phyloP scores from a whole-genome alignment of 805 yeast genomes.

The Saccharomycopsis oosterbeekiorum region DNA sequence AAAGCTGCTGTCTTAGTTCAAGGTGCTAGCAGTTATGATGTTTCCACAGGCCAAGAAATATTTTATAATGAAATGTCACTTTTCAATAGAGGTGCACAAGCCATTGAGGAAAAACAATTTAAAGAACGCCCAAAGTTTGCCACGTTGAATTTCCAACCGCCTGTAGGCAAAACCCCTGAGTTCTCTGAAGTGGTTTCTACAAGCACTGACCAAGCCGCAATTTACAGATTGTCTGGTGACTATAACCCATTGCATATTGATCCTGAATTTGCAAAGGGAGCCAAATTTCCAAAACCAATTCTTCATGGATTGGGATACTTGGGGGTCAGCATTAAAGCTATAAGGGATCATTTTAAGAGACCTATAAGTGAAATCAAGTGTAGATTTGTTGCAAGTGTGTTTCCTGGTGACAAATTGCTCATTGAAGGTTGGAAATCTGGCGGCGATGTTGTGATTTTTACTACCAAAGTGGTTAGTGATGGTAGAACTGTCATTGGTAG shows the following conservation, averaged over 20 bases:
- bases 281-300: conserved; percentile 77
- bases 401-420: conserved; percentile 85
- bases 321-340: conserved; percentile 70
- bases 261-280: conserved; percentile 81
- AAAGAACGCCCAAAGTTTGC: conserved; percentile 51
- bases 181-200: conserved; percentile 51
- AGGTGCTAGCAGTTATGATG: conserved; percentile 62
- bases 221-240: conserved; percentile 89
- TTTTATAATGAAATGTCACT: conserved; percentile 78
- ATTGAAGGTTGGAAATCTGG: conserved; percentile 78
- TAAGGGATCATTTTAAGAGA: conserved; percentile 70
- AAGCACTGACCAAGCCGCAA: conserved; percentile 66
- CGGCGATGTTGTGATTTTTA: conserved; percentile 64
- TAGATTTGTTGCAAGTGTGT: conserved; percentile 84
- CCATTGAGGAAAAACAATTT: conserved; percentile 38
- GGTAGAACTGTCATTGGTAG: conserved; percentile 83
- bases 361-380: conserved; percentile 75
- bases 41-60: conserved; percentile 53
- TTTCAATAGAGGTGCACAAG: conserved; percentile 66
- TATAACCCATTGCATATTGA: conserved; percentile 93
- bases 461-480: conserved; percentile 69
- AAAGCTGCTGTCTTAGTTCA: conserved; percentile 71
- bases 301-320: conserved; percentile 86
- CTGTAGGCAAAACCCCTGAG: conserved; percentile 58
- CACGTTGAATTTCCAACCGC: conserved; percentile 33